These are phyloP conservation scores for Nicotiana otophora DNA, from an alignment of 257 asterid genomes.

Conservation along the genomic window DNA sequence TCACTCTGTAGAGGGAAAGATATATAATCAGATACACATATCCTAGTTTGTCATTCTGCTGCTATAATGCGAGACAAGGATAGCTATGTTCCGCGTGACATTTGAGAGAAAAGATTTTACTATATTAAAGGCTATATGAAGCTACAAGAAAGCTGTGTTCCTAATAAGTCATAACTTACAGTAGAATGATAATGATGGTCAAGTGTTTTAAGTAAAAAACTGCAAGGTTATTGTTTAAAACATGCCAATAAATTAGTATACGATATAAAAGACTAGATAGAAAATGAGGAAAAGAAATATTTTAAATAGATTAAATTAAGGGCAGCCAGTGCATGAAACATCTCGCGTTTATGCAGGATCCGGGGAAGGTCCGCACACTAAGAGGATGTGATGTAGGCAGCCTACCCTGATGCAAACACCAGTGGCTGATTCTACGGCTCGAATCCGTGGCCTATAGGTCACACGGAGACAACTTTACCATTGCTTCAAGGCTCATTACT, in stretches of 20 bases:
- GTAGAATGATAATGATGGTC: neutral
- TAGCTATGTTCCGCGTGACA: neutral
- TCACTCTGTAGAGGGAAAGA: constrained; percentile 45
- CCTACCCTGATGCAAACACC: no score
- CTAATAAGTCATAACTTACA: neutral
- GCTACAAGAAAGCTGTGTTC: neutral
- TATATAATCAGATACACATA: neutral
- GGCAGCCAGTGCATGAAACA: no score
- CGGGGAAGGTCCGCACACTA: no score
- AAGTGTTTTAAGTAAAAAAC: neutral
- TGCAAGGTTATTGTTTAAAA: neutral
- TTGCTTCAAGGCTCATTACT: no score
- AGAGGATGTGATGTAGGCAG: no score
- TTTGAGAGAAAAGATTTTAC: neutral
- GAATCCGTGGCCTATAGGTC: no score
- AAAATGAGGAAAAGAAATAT: neutral
- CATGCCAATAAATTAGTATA: neutral
- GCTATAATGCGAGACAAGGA: neutral
- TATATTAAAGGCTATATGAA: neutral
- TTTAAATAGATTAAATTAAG: neutral
- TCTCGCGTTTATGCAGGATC: no score
- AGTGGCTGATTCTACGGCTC: no score
- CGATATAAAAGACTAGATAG: neutral
- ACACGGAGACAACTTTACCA: no score
- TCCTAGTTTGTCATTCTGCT: neutral